Conservation (phyloP, 2,329 filamentous ascomycete species). For the Colletotrichum tropicale region DNA sequence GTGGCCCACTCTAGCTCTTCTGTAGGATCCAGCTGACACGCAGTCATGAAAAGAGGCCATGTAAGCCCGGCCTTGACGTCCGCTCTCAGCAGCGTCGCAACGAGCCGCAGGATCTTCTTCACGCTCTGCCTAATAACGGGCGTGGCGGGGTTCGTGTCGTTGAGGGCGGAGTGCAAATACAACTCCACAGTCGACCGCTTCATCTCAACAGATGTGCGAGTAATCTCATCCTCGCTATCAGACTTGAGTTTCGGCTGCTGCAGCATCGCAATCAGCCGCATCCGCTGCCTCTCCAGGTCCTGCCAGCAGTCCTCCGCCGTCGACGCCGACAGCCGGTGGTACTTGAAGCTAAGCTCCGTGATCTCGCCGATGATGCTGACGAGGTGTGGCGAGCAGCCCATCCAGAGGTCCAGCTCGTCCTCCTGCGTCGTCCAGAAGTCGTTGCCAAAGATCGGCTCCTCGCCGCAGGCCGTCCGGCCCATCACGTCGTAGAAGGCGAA, state of each 20-base stretch:
- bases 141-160: constrained; percentile 41
- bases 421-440: constrained; percentile 45
- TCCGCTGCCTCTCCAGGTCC: constrained; percentile 10
- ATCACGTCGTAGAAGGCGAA: constrained; percentile 52
- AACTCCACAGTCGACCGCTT: constrained; percentile 44
- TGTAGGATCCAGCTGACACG: constrained; percentile 39
- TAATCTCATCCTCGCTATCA: constrained; percentile 31
- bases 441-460: constrained; percentile 43
- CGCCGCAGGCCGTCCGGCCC: constrained; percentile 47
- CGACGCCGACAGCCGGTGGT: constrained; percentile 23
- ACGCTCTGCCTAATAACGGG: constrained; percentile 26
- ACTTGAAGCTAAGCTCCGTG: constrained; percentile 42
- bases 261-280: not conserved
- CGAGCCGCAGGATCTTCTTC: constrained; percentile 35
- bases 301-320: constrained; percentile 7
- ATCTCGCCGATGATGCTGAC: constrained; percentile 44
- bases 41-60: constrained; percentile 47
- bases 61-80: constrained; percentile 37
- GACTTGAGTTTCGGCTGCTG: not conserved
- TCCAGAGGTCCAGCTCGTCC: constrained; percentile 42
- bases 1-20: constrained; percentile 36
- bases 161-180: constrained; percentile 45
- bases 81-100: constrained; percentile 34
- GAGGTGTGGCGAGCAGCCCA: constrained; percentile 46
- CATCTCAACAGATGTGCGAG: constrained; percentile 40